phyloP scores from a whole-genome alignment of 2,329 filamentous ascomycete species.

The Trichoderma atroviride region DNA sequence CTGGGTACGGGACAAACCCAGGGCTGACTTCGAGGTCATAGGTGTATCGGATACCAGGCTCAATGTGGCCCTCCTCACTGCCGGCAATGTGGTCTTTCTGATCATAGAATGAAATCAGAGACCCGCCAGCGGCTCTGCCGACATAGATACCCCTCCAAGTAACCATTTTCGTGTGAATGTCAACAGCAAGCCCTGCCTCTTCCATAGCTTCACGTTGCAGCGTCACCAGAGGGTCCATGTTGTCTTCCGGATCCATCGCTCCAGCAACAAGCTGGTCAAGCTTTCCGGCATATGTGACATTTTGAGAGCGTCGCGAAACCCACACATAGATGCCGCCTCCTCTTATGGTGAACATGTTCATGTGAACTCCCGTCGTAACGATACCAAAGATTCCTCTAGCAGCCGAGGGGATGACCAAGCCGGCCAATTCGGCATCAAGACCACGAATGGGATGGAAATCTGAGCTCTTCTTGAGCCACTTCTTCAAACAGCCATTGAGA shows the following conservation, averaged over 20 bases:
- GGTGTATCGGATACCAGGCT: slow-evolving; percentile 44
- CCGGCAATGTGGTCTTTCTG: slow-evolving; percentile 38
- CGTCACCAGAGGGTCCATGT: slow-evolving; percentile 35
- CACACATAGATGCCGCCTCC: slow-evolving; percentile 38
- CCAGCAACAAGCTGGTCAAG: slow-evolving; percentile 44
- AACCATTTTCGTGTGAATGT: slow-evolving; percentile 32
- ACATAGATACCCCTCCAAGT: slow-evolving; percentile 29
- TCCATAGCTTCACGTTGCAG: slow-evolving; percentile 41
- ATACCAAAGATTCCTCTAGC: slow-evolving; percentile 42
- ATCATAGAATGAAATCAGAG: slow-evolving; percentile 42
- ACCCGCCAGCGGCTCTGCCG: slow-evolving; percentile 33
- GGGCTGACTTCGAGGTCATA: slow-evolving; percentile 41
- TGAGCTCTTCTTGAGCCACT: slow-evolving; percentile 33
- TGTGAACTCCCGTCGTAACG: slow-evolving; percentile 42
- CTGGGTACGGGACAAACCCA: slow-evolving; percentile 31
- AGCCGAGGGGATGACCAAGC: slow-evolving; percentile 39
- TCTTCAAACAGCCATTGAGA: slow-evolving; percentile 34
- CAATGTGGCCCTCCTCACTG: slow-evolving; percentile 39
- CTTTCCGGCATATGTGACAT: slow-evolving; percentile 40
- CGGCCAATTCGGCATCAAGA: slow-evolving; percentile 29
- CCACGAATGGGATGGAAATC: slow-evolving; percentile 38
- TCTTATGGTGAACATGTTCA: slow-evolving; percentile 42
- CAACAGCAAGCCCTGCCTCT: slow-evolving; percentile 39
- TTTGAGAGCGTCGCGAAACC: slow-evolving; percentile 39
- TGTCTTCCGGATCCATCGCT: slow-evolving; percentile 39